phyloP scores from a whole-genome alignment of 169 alveolate species.

The Eimeria tenella region DNA sequence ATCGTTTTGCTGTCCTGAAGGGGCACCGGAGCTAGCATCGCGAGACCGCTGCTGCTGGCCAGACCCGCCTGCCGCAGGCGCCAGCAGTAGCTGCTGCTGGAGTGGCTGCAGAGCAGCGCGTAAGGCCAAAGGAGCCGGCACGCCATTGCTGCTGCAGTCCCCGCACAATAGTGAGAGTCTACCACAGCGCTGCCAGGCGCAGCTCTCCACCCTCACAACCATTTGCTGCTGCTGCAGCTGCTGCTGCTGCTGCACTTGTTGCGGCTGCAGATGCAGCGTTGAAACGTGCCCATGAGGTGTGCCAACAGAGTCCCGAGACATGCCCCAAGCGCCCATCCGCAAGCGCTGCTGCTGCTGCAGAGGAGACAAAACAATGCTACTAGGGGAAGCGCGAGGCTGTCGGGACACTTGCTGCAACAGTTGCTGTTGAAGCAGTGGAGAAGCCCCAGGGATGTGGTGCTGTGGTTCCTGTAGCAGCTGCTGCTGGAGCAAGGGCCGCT shows the following conservation, averaged over 20 bases:
- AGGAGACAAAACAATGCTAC: not conserved
- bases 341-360: constrained; percentile 19
- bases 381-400: constrained; percentile 11
- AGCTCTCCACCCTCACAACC: not conserved
- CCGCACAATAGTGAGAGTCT: constrained; percentile 27
- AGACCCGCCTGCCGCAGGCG: not conserved
- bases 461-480: constrained; percentile 54
- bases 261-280: constrained; percentile 38
- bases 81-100: constrained; percentile 46
- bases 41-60: constrained; percentile 29
- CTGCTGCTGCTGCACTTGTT: constrained; percentile 38
- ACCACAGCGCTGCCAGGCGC: constrained; percentile 24
- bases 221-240: constrained; percentile 56
- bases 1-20: constrained; percentile 16
- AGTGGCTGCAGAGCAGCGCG: constrained; percentile 64
- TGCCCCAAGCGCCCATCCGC: not conserved
- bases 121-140: constrained; percentile 14
- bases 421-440: constrained; percentile 51
- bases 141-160: constrained; percentile 46
- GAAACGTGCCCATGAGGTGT: not conserved
- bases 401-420: not conserved
- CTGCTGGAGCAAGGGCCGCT: constrained; percentile 55
- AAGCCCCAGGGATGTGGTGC: not conserved
- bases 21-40: not conserved
- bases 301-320: not conserved